phyloP scores from a whole-genome alignment of 352 stramenopile species.

The Pythium pectinolyticum region DNA sequence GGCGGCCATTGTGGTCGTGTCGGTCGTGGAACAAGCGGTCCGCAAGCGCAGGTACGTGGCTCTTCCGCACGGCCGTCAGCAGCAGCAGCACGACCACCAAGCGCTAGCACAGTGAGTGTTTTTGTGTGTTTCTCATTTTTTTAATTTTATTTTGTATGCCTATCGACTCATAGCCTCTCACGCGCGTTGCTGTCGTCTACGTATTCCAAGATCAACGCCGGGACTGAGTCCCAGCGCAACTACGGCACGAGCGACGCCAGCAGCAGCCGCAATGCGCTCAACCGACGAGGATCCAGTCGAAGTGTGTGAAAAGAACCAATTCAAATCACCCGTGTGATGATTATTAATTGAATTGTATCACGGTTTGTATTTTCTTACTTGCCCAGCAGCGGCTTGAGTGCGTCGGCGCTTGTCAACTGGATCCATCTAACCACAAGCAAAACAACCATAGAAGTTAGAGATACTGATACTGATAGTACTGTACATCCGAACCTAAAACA shows the following conservation, averaged over 20 bases:
- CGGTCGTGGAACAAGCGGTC: slow-evolving; percentile 8
- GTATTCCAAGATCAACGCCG: slow-evolving; percentile 23
- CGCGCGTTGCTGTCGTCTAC: slow-evolving; percentile 23
- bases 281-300: slow-evolving; percentile 10
- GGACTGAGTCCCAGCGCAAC: slow-evolving; percentile 6
- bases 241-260: slow-evolving; percentile 22
- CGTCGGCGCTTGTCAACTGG: slow-evolving; percentile 9
- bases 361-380: slow-evolving; percentile 9
- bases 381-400: slow-evolving; percentile 9
- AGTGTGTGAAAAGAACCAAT: slow-evolving; percentile 8
- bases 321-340: slow-evolving; percentile 14
- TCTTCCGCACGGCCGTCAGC: slow-evolving; percentile 7
- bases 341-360: neutral
- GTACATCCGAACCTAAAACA: neutral
- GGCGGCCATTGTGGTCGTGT: slow-evolving; percentile 14
- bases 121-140: slow-evolving; percentile 8
- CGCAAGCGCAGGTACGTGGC: slow-evolving; percentile 22
- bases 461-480: neutral
- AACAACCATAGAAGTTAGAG: neutral
- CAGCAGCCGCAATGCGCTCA: slow-evolving; percentile 5
- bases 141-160: neutral
- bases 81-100: slow-evolving; percentile 33
- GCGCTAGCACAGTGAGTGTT: slow-evolving; percentile 23
- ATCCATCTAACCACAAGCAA: slow-evolving; percentile 3
- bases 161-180: slow-evolving; percentile 25